Evolutionary conservation across 2,329 filamentous ascomycete species (phyloP).

Genomic region (Fusarium euwallaceae): DNA sequence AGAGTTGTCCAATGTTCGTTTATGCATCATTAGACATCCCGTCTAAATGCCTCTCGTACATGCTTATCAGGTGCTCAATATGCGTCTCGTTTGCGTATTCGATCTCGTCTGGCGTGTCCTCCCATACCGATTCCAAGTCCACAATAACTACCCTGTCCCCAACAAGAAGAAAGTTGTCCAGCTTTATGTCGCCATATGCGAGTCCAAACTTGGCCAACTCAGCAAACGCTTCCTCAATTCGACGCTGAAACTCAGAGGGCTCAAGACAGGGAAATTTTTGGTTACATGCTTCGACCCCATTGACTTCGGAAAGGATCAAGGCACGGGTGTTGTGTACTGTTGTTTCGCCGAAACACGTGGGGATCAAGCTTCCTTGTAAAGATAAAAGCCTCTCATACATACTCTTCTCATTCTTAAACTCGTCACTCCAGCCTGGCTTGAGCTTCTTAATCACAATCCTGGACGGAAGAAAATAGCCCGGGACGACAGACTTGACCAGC

Average conservation of each 20-base stretch:
- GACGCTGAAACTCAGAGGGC: background rate
- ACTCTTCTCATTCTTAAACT: background rate
- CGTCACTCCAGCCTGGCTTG: background rate
- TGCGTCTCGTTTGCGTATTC: conserved; percentile 4
- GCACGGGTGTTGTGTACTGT: background rate
- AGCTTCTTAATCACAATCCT: background rate
- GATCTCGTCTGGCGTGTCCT: background rate
- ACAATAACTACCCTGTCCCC: background rate
- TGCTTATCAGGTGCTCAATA: background rate
- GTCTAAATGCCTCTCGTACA: background rate
- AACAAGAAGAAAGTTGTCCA: conserved; percentile 4
- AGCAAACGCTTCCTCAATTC: background rate
- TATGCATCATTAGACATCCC: background rate
- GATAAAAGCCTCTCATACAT: background rate
- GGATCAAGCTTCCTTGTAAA: background rate
- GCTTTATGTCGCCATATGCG: background rate
- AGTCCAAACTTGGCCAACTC: background rate
- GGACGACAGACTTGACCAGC: background rate
- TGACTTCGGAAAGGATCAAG: background rate
- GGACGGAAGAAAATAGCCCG: background rate
- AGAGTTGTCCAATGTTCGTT: background rate
- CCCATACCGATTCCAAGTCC: background rate
- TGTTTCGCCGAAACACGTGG: background rate
- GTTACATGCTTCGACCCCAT: background rate
- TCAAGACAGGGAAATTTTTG: background rate